Conservation (phyloP, 2,329 filamentous ascomycete species). For the Paraconiothyrium brasiliense region DNA sequence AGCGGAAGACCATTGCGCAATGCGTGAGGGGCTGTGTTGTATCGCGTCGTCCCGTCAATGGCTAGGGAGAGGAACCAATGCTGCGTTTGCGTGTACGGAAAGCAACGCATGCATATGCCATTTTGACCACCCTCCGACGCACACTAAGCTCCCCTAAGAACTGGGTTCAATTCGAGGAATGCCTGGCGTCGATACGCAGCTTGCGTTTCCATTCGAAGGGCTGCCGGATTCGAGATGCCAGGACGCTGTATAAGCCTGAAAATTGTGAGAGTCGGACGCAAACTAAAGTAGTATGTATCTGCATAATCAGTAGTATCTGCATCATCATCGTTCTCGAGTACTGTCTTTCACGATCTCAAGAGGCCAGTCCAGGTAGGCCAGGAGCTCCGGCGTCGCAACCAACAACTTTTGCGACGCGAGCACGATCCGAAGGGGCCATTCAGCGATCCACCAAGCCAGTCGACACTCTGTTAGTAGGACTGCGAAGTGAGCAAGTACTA, state of each 20-base stretch:
- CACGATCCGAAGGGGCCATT: slow-evolving; percentile 43
- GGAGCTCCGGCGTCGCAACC: slow-evolving; percentile 35
- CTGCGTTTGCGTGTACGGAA: not conserved
- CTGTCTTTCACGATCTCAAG: slow-evolving; percentile 25
- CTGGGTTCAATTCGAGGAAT: not conserved
- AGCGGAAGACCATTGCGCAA: not conserved
- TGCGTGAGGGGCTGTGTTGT: not conserved
- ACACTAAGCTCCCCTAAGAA: not conserved
- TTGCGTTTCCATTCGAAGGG: not conserved
- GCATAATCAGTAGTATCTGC: too few species aligned
- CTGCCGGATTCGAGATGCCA: not conserved
- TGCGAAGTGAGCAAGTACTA: slow-evolving; percentile 40
- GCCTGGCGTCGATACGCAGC: not conserved
- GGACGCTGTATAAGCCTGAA: too few species aligned
- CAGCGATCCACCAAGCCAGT: slow-evolving; percentile 38
- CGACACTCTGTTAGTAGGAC: slow-evolving; percentile 33
- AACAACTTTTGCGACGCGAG: slow-evolving; percentile 33
- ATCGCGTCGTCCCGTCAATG: not conserved
- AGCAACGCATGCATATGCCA: not conserved
- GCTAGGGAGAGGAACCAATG: not conserved
- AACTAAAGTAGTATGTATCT: too few species aligned
- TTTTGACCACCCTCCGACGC: not conserved
- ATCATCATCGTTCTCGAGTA: slow-evolving; percentile 1
- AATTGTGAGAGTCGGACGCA: not conserved
- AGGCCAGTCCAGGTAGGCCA: slow-evolving; percentile 42